Evolutionary conservation across 2,329 filamentous ascomycete genomes (phyloP).

Genomic region (Rutstroemia sp.): DNA sequence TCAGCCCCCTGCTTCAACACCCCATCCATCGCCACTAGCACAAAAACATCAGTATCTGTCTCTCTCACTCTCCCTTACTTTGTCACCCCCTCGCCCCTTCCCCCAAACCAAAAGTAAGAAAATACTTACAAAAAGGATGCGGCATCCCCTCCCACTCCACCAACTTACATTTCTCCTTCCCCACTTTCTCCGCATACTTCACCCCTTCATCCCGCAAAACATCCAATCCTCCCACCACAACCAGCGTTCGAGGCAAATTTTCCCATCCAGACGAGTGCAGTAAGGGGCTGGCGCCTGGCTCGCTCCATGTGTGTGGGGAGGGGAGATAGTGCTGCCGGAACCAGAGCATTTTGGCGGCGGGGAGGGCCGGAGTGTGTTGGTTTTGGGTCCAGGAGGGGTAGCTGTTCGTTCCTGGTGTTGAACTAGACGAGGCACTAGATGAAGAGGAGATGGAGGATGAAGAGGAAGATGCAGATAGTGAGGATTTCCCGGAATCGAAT

Average conservation of each 20-base stretch:
- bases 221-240: constrained; percentile 49
- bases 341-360: constrained; percentile 52
- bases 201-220: constrained; percentile 48
- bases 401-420: background rate
- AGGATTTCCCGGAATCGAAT: too few relatives aligned
- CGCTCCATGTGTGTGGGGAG: constrained; percentile 35
- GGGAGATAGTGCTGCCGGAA: constrained; percentile 52
- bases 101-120: too few relatives aligned
- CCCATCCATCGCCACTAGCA: constrained; percentile 44
- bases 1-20: constrained; percentile 43
- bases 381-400: constrained; percentile 43
- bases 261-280: constrained; percentile 42
- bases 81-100: too few relatives aligned
- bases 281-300: constrained; percentile 47
- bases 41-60: background rate
- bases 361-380: constrained; percentile 43
- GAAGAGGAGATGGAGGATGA: background rate
- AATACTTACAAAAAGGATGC: constrained; percentile 47
- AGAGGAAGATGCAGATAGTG: too few relatives aligned
- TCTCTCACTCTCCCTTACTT: too few relatives aligned
- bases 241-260: constrained; percentile 40
- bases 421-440: background rate
- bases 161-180: constrained; percentile 38
- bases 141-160: constrained; percentile 47
- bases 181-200: constrained; percentile 26